Base-by-base conservation (phyloP, 768 basidiomycete species). In the Termitomyces sp. region DNA sequence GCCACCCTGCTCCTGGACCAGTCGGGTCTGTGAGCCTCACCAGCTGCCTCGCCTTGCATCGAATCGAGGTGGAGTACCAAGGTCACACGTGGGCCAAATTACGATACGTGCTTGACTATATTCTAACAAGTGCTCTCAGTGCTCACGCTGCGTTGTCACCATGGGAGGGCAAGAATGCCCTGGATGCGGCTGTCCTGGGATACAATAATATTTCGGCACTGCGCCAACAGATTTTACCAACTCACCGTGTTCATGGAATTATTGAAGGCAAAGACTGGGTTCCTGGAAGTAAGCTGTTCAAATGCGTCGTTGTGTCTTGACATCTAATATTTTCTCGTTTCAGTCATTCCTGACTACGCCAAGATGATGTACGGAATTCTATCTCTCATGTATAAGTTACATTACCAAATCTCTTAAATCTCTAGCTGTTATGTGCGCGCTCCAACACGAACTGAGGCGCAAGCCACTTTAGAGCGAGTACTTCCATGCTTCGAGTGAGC, bases 181-280 rank as follows among this genome's bases (percentile, higher is more conserved):
- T 94, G 12, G 93, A 96, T 68, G 94, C 94, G 0, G 92, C 91
- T n/a, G 88, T 94, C 5, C 79, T 92, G 3, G 88, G 89, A 4
- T 94, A 95, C 69, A 88, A 83, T 53, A 89, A 86, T 57, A 86
- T 95, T 32, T 86, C 90, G 0, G 85, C 86, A 7, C 79, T 95
- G 31, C 84, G 94, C 15, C 94, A 96, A 71, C 94, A 95, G 67
- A 79, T 92, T 15, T 80, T 82, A 57, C 91, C 94, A 0, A 86
- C 86, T 0, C 84, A 88, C 64, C 86, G 92, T 43, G 83, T 92
- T 3, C 92, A 96, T 67, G 91, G 92, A 0, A 82, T 93, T 50
- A 85, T 94, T 67, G 80, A 83, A 65, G 91, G 91, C 1, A 82
- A 80, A 61, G 86, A 90, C 66, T 91, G 90, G 89, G 86, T 83